A percentile compares a stretch with the other conserved stretches of the same genome.
These are phyloP conservation scores for Solidago caesia DNA, from an alignment of 129 eudicot genomes.

Conservation along the genomic window DNA sequence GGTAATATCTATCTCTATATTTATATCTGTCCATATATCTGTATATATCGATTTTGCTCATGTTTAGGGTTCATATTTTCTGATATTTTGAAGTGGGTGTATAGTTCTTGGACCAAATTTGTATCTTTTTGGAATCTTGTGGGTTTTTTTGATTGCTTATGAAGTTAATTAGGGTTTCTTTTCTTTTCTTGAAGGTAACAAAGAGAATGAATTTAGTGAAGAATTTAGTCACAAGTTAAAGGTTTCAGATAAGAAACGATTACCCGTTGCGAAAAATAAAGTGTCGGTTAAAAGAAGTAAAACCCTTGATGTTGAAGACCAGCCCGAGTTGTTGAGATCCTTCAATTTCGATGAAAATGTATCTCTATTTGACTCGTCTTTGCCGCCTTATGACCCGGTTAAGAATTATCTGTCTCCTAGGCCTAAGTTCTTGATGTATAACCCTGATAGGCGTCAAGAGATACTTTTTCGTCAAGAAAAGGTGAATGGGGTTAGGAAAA, in stretches of 20 bases:
- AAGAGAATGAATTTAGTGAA: constrained; percentile 36
- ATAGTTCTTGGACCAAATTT: not conserved
- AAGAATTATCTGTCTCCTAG: constrained; percentile 64
- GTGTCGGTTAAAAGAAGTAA: constrained; percentile 40
- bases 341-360: constrained; percentile 8
- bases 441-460: constrained; percentile 44
- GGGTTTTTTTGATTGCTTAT: no score
- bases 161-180: not conserved
- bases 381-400: constrained; percentile 52
- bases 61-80: not conserved
- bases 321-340: constrained; percentile 8
- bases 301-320: constrained; percentile 14
- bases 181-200: constrained; percentile 21
- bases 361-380: not conserved
- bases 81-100: not conserved
- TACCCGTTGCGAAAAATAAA: constrained; percentile 42
- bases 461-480: constrained; percentile 25
- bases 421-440: constrained; percentile 57
- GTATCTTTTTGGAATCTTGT: not conserved
- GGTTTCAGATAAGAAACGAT: constrained; percentile 4
- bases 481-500: constrained; percentile 11
- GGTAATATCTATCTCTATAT: constrained; percentile 4
- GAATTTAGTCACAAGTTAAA: constrained; percentile 30
- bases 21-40: not conserved
- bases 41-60: not conserved